Evolutionary conservation across 371 early-diverging fungal genomes (phyloP), one percentile per base, ranked within the genome.

Genomic region (Mucor circinelloides): DNA sequence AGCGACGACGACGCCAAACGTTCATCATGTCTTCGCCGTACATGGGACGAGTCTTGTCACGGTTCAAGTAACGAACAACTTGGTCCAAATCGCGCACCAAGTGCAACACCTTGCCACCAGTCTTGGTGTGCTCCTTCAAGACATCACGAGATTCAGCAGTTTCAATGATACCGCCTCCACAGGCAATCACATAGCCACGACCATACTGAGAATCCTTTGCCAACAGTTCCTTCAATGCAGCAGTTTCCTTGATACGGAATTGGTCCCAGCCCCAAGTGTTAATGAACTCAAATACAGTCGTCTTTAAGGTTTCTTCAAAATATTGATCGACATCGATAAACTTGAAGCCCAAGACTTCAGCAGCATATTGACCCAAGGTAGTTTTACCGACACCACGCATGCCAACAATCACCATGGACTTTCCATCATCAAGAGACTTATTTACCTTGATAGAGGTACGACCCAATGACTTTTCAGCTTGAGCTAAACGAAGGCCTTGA

Each of bases 381-480:
- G 97, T 94, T 81, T 99, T 99, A 52, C 99, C 99, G 2, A 90
- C 97, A 19, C 98, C 98, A 60, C 99, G 92, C 99, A 99, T 98
- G 48, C 99, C 99, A 66, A 97, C 91, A 25, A 99, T 79, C 7
- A 97, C 89, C 40, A 97, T 82, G 4, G 93, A 88, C n/a, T 81
- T 77, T 32, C 72, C 67, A 12, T 72, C 69, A 48, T 77, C 72
- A 19, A 62, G 31, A n/a, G 61, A 58, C 19, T 59, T 55, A 15
- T 55, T 55, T 30, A 50, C 13, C 32, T 56, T 69, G 28, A 32
- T 60, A 10, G 10, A 55, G 13, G 67, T 60, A 46, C 70, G 69
- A 30, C 77, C 76, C 7, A 80, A 48, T n/a, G 64, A 55, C 57
- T 72, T 75, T 56, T 78, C 75, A 32, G 76, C 67, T 28, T 83